Base-by-base conservation (phyloP, 2,329 filamentous ascomycete genomes). In the Orbilia quercus region DNA sequence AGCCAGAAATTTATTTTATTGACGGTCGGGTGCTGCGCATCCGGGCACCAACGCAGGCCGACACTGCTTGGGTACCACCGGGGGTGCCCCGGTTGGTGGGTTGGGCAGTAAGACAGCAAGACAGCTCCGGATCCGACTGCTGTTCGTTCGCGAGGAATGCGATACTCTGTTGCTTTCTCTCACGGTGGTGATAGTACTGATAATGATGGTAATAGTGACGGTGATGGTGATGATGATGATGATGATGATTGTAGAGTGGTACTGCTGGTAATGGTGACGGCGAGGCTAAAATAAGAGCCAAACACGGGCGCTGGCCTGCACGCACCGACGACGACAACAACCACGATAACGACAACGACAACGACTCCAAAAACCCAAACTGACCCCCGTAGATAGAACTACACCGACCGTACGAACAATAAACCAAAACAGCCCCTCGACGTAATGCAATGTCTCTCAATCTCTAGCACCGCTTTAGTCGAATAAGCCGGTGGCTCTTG, bases 1-100 rank as follows among this genome's bases (percentile, higher is more conserved):
- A 58, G 58, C 66, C 58, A 55, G 66, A 71, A 67, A 64, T 71
- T 63, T 71, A 71, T 71, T 45, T 45, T 45, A 18, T 22, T 45
- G 42, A 11, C 42, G 20, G 36, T 23, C 42, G 42, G 42, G 16
- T 45, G 42, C 42, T 45, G 42, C 42, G 20, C n/a, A 45, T 45
- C 36, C 36, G 36, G n/a, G n/a, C 18, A 20, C 12, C 53, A 44
- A 16, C 18, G n/a, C 36, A 44, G 38, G 34, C 18, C 31, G 4
- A n/a, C n/a, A n/a, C n/a, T n/a, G n/a, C n/a, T n/a, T n/a, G n/a
- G n/a, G n/a, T n/a, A n/a, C n/a, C n/a, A n/a, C 28, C 28, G 28
- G 12, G 11, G 38, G 38, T 4, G n/a, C n/a, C n/a, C n/a, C n/a
- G n/a, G n/a, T n/a, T n/a, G 38, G 16, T 4, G 38, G 12, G 14